These are phyloP conservation scores for Hypoxylon perforatum DNA, from an alignment of 495 filamentous ascomycete species.

Conservation along the genomic window DNA sequence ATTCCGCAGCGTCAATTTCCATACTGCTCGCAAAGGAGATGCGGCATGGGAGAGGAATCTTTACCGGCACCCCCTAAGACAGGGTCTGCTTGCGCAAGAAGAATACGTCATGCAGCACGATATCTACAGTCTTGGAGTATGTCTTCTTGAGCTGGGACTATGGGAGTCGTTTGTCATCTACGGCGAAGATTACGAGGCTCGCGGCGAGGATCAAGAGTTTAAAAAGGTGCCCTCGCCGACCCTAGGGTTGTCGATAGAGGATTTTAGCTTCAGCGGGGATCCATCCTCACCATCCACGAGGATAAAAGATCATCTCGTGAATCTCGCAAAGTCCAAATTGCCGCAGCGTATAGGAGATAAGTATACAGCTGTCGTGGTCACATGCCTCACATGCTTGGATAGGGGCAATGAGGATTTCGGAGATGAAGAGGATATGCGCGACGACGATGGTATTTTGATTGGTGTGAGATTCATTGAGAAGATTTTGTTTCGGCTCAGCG, in stretches of 20 bases:
- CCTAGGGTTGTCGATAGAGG: neutral
- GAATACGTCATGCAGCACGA: conserved; percentile 68
- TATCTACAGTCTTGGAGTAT: conserved; percentile 71
- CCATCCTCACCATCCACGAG: neutral
- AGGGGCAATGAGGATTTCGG: conserved; percentile 59
- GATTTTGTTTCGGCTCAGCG: neutral
- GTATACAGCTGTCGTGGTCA: conserved; percentile 59
- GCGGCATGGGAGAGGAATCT: conserved; percentile 57
- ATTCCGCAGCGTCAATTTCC: conserved; percentile 51
- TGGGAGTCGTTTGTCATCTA: conserved; percentile 61
- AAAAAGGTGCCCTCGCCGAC: neutral
- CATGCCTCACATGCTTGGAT: conserved; percentile 67
- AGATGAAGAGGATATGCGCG: conserved; percentile 57
- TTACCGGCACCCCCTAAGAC: conserved; percentile 65
- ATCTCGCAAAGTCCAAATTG: conserved; percentile 50
- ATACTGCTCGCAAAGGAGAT: conserved; percentile 53
- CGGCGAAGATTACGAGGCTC: neutral
- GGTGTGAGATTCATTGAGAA: conserved; percentile 64
- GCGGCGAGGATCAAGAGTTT: neutral
- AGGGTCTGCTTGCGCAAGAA: conserved; percentile 53
- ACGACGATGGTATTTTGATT: conserved; percentile 62
- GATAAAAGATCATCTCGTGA: conserved; percentile 41
- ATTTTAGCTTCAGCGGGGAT: neutral
- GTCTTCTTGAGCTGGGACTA: conserved; percentile 69
- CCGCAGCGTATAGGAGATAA: conserved; percentile 58